Conservation (phyloP, 805 yeast species). For the Candida odintsovae region DNA sequence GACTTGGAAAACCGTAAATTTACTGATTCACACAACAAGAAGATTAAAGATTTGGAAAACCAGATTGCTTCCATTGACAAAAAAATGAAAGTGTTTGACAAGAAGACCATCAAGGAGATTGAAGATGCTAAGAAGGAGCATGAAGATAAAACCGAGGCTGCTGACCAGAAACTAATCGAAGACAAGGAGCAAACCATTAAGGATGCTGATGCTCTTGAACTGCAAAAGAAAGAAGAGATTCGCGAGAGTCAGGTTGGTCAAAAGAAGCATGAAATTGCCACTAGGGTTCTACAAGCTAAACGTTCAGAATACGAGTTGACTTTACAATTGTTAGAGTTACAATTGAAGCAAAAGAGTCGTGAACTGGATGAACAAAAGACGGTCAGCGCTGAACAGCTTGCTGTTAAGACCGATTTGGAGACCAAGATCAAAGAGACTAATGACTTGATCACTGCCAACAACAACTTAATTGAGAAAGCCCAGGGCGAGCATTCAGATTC, state of each 20-base stretch:
- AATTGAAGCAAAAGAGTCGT: conserved; percentile 21
- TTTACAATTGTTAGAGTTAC: conserved; percentile 18
- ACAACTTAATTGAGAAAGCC: conserved; percentile 12
- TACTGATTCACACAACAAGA: conserved; percentile 10
- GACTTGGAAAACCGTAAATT: conserved; percentile 19
- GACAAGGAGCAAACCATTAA: conserved; percentile 14
- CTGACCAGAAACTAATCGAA: conserved; percentile 16
- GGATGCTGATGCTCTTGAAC: conserved; percentile 14
- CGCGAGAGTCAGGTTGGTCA: conserved; percentile 17
- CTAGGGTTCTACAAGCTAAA: conserved; percentile 23
- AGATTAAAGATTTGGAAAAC: conserved; percentile 17
- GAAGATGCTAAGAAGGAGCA: conserved; percentile 13
- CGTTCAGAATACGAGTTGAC: conserved; percentile 21
- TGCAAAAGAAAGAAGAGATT: conserved; percentile 13
- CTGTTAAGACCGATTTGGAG: conserved; percentile 16
- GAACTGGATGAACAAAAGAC: conserved; percentile 18
- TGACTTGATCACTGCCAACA: conserved; percentile 16
- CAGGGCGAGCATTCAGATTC: conserved; percentile 12
- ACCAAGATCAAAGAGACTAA: conserved; percentile 14
- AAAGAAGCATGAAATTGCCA: conserved; percentile 18
- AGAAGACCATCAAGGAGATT: conserved; percentile 19
- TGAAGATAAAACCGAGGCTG: conserved; percentile 7
- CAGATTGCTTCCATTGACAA: conserved; percentile 17
- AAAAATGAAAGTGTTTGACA: conserved; percentile 17
- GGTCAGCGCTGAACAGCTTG: conserved; percentile 11